Evolutionary conservation across 805 yeast genomes (phyloP), one percentile per base, ranked within the genome.

Genomic region (Sungouiella blattae): DNA sequence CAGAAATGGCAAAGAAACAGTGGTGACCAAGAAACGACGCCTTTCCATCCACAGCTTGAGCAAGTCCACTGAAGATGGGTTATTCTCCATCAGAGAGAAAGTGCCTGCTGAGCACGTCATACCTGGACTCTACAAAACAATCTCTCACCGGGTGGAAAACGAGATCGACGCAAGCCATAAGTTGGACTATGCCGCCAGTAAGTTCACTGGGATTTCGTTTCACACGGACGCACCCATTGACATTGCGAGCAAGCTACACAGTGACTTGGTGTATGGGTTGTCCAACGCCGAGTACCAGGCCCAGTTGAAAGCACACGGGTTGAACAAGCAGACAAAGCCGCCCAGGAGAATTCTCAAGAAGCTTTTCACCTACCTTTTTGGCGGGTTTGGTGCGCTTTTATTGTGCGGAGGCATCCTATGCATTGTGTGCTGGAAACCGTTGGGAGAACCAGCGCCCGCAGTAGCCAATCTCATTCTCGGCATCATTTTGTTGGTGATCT

Each of bases 311-410:
- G 35, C 33, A 12, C 59, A 44, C 41, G 75, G 75, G 7, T 35
- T 31, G 4, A 69, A 68, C 36, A 44, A 56, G 27, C 71, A 61
- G 42, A 45, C 63, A n/a, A 62, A 58, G 31, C 73, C 72, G 8
- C 56, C 62, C 13, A 50, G 55, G 6, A 55, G 59, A 23, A 45
- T 56, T 31, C 36, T 57, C 17, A 57, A 48, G 40, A 67, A 60
- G 46, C 36, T 64, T 3, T 55, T 67, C 29, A 39, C 53, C 33
- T 67, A 72, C 47, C 53, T 67, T 36, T 72, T 72, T 54, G 75
- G 75, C 37, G 76, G 77, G 5, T 71, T 72, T 51, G 75, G 78
- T 20, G 40, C 58, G 1, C 52, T 72, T 28, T 53, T 72, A 24
- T 47, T 69, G 33, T 46, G 55, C 28, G 72, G 67, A 39, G 75